Percentiles rank a stretch among this genome's conserved stretches.
Evolutionary conservation across 2,329 filamentous ascomycete genomes (phyloP).

Genomic region (Epichloe amarillans): DNA sequence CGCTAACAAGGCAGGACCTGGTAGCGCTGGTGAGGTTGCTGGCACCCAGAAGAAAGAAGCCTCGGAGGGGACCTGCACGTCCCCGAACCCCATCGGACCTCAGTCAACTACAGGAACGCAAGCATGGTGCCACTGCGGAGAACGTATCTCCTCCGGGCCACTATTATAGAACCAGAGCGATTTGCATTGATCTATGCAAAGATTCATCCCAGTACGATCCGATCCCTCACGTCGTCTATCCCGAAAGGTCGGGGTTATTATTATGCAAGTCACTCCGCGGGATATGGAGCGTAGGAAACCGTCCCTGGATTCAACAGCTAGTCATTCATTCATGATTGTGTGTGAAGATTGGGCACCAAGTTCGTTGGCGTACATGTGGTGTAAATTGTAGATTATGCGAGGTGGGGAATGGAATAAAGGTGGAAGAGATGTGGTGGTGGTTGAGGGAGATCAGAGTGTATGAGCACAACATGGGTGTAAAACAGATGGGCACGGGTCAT

Average conservation of each 20-base stretch:
- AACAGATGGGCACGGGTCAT: too few species aligned
- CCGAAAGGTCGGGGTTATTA: not conserved
- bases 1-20: not conserved
- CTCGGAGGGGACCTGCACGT: not conserved
- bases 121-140: slow-evolving; percentile 2
- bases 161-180: not conserved
- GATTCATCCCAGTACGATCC: too few species aligned
- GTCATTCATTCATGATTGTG: not conserved
- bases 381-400: too few species aligned
- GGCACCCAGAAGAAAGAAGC: not conserved
- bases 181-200: not conserved
- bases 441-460: too few species aligned
- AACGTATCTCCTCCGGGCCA: not conserved
- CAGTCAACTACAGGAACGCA: not conserved
- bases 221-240: not conserved
- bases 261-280: not conserved
- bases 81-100: not conserved
- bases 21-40: not conserved
- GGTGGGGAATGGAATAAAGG: too few species aligned
- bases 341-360: too few species aligned
- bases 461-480: too few species aligned
- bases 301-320: not conserved
- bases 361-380: too few species aligned
- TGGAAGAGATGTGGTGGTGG: too few species aligned
- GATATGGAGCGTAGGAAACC: not conserved